phyloP scores from a whole-genome alignment of 331 rosid genomes.

The Malus hybrid region DNA sequence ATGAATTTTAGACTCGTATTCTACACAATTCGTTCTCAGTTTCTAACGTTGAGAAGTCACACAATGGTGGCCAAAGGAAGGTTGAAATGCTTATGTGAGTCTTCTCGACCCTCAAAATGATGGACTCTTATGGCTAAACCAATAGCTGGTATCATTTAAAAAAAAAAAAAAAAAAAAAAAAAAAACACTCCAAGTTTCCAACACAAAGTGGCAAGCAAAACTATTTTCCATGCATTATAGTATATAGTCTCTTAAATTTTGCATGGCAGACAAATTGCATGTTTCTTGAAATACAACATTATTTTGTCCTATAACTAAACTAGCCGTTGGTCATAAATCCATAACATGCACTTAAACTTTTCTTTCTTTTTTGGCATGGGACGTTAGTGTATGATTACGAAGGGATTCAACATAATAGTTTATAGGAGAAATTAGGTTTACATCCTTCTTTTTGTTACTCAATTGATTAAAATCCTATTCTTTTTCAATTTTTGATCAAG shows the following conservation, averaged over 20 bases:
- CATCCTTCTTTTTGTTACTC: too few relatives aligned
- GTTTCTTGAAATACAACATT: conserved; percentile 2
- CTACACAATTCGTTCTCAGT: too few relatives aligned
- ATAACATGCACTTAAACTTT: neutral
- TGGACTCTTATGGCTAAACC: fast-evolving
- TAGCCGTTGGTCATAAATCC: neutral
- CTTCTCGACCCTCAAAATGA: too few relatives aligned
- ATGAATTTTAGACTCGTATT: too few relatives aligned
- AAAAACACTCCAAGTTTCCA: neutral
- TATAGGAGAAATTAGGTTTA: neutral
- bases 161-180: too few relatives aligned
- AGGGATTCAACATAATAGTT: neutral
- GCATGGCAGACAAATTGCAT: conserved; percentile 11
- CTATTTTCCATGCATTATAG: neutral
- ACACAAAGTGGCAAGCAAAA: conserved; percentile 1
- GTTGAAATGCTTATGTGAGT: too few relatives aligned
- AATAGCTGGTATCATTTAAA: too few relatives aligned
- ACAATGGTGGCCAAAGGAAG: too few relatives aligned
- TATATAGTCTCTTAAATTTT: neutral
- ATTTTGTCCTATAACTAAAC: neutral
- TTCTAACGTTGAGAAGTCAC: fast-evolving
- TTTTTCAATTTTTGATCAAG: too few relatives aligned
- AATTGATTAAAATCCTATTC: too few relatives aligned
- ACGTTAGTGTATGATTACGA: neutral
- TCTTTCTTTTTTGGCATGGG: conserved; percentile 8